Conservation (phyloP, 805 yeast species). For the Kodamaea laetipori region DNA sequence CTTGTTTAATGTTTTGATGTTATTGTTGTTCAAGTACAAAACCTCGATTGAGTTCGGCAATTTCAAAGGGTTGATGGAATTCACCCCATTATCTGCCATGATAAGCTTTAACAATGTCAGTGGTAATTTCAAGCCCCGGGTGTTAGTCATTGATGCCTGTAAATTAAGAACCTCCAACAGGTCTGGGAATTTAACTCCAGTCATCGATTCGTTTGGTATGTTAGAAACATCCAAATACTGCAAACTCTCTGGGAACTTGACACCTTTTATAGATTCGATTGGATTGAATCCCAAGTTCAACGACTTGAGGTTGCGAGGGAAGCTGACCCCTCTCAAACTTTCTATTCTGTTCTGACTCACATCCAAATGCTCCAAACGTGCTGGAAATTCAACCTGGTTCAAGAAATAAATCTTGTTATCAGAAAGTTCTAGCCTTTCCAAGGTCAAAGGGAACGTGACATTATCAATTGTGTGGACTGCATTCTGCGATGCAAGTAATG, state of each 20-base stretch:
- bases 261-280: constrained; percentile 44
- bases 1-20: constrained; percentile 47
- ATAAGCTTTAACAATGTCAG: constrained; percentile 32
- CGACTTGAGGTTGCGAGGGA: constrained; percentile 34
- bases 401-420: constrained; percentile 43
- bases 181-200: constrained; percentile 49
- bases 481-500: constrained; percentile 37
- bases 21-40: constrained; percentile 41
- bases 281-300: constrained; percentile 42
- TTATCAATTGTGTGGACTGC: constrained; percentile 38
- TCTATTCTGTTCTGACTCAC: constrained; percentile 44
- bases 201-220: constrained; percentile 49
- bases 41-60: constrained; percentile 42
- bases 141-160: constrained; percentile 47
- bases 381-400: constrained; percentile 42
- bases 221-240: constrained; percentile 42
- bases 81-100: constrained; percentile 43
- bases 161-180: constrained; percentile 36
- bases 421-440: constrained; percentile 35
- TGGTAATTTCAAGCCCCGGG: constrained; percentile 46
- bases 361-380: constrained; percentile 31
- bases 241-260: constrained; percentile 40
- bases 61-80: constrained; percentile 47
- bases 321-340: constrained; percentile 36
- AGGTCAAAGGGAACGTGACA: constrained; percentile 34